Conservation (phyloP, 768 basidiomycete species). For the Hysterangium stoloniferum region DNA sequence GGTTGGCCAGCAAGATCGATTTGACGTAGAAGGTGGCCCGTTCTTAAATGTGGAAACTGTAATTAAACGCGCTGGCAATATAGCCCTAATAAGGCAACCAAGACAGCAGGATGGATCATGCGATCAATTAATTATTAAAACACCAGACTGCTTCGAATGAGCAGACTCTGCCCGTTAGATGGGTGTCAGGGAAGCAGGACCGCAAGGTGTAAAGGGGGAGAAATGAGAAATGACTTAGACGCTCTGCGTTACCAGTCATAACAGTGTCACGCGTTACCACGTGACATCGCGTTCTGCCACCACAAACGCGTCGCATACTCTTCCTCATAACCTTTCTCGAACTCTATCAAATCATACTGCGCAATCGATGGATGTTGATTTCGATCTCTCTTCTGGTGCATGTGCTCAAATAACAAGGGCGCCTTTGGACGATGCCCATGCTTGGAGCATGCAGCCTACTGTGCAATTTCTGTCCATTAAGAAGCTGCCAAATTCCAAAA, state of each 20-base stretch:
- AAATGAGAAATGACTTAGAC: background rate
- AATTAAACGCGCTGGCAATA: no score
- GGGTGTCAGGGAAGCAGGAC: no score
- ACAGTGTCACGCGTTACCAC: background rate
- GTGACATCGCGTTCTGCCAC: background rate
- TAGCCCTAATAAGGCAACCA: no score
- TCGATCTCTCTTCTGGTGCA: constrained; percentile 4
- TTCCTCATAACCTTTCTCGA: background rate
- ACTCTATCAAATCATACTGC: background rate
- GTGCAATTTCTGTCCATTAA: constrained; percentile 83
- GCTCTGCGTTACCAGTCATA: background rate
- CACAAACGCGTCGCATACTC: background rate
- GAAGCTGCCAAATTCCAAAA: constrained; percentile 42
- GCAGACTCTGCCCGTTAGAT: no score
- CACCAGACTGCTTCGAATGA: no score
- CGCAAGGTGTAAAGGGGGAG: no score
- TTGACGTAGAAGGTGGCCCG: no score
- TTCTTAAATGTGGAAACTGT: no score
- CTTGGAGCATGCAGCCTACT: constrained; percentile 33
- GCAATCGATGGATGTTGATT: constrained; percentile 4
- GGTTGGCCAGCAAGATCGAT: no score
- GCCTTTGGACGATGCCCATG: constrained; percentile 24
- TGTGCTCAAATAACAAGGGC: constrained; percentile 3
- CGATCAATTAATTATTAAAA: no score
- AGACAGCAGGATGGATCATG: no score